Percentiles rank a stretch among this genome's conserved stretches.
These are phyloP conservation scores for Komagataella mondaviorum DNA, from an alignment of 805 yeast species.

Conservation along the genomic window DNA sequence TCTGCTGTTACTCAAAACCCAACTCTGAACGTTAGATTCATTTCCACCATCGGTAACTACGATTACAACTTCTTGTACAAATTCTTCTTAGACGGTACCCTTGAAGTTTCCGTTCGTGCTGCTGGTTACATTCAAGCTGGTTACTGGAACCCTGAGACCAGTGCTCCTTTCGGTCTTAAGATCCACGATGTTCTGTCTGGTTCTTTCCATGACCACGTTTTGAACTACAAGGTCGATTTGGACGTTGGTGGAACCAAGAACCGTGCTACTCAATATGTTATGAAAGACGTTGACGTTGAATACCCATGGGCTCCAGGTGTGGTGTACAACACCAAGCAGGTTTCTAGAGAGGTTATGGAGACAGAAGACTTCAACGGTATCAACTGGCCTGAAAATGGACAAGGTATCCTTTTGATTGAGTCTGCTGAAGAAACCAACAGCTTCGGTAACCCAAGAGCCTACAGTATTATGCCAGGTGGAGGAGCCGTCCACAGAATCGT, in stretches of 20 bases:
- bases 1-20: slow-evolving; percentile 11
- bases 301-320: slow-evolving; percentile 15
- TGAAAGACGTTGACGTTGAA: slow-evolving; percentile 6
- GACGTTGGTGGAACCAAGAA: slow-evolving; percentile 14
- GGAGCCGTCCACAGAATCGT: slow-evolving; percentile 7
- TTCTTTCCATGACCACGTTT: slow-evolving; percentile 16
- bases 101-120: slow-evolving; percentile 15
- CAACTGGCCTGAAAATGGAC: slow-evolving; percentile 8
- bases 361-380: slow-evolving; percentile 7
- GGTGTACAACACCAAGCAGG: slow-evolving; percentile 8
- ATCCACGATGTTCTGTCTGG: slow-evolving; percentile 12
- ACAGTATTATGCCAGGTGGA: slow-evolving; percentile 12
- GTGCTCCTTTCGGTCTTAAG: slow-evolving; percentile 10
- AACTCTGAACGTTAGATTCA: slow-evolving; percentile 9
- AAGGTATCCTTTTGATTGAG: slow-evolving; percentile 11
- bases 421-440: slow-evolving; percentile 10
- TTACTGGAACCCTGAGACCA: slow-evolving; percentile 10
- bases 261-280: slow-evolving; percentile 7
- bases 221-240: slow-evolving; percentile 13
- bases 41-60: slow-evolving; percentile 3
- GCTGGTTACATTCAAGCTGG: slow-evolving; percentile 18
- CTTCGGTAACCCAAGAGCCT: slow-evolving; percentile 17
- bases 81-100: slow-evolving; percentile 12
- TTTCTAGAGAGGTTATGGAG: slow-evolving; percentile 6
- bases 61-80: slow-evolving; percentile 4